Evolutionary conservation across 345 rosid species (phyloP), one percentile per base, ranked within the genome.

Genomic region (Syzygium oleosum): DNA sequence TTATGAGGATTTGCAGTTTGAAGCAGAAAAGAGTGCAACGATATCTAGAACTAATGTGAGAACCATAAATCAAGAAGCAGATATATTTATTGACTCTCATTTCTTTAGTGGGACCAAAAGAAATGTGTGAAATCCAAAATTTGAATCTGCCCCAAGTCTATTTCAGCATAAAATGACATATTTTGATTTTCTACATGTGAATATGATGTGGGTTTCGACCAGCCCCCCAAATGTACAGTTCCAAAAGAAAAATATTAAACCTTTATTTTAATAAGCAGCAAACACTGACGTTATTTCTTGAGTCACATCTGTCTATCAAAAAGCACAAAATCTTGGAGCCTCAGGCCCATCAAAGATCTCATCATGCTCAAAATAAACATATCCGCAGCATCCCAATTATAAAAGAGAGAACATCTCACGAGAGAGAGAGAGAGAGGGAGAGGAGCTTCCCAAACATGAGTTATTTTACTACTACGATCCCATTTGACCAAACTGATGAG

Each of bases 321-420:
- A 10, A 31, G 22, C 38, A 84, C 79, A 89, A 91, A 85, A 86
- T 87, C 90, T 85, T 78, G 85, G 85, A 85, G 65, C 49, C 52
- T 15, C 80, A 43, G 87, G 88, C 88, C 91, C 87, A 84, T 90
- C 85, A 52, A 85, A 89, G 90, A 58, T 89, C 53, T 84, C 83
- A 34, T 83, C 46, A 4, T 52, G 22, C 78, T 43, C 43, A 25
- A 52, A 43, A n/a, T 22, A 56, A 87, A 59, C 59, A 27, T 55
- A 38, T 85, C 85, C 22, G 41, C 41, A 51, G 58, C 58, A n/a
- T 84, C 58, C 58, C 21, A 13, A 22, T 58, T 27, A 85, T 85
- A 46, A 85, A 85, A 46, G 68, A 59, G 61, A 58, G 43, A 58
- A 38, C 51, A 49, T 4, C 59, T 12, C 49, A 6, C 58, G 29